Evolutionary conservation across 1,284 basidiomycete species (phyloP).

Genomic region (Ganoderma meredithae): DNA sequence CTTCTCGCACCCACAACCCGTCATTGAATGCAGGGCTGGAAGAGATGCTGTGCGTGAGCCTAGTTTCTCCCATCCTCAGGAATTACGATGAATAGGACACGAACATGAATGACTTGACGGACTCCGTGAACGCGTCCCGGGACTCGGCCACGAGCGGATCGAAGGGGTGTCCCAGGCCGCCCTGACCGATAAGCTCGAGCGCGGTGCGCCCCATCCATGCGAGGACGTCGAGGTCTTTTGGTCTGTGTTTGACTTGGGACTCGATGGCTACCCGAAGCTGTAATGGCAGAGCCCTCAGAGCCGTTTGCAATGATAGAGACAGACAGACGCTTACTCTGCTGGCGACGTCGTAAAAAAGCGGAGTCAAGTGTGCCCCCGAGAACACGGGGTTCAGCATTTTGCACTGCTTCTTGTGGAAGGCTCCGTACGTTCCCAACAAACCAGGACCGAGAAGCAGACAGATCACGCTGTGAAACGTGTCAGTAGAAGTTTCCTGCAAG

Average conservation of each 20-base stretch:
- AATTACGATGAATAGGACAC: neutral
- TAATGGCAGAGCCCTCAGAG: neutral
- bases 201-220: conserved; percentile 47
- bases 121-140: conserved; percentile 35
- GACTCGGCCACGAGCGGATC: conserved; percentile 40
- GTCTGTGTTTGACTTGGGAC: conserved; percentile 21
- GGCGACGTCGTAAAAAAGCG: conserved; percentile 35
- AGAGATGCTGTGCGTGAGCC: neutral
- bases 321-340: conserved; percentile 24
- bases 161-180: conserved; percentile 48
- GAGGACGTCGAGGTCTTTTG: conserved; percentile 44
- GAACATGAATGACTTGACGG: conserved; percentile 21
- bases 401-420: conserved; percentile 32
- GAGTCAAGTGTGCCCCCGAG: conserved; percentile 35
- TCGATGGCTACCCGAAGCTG: conserved; percentile 30
- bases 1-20: neutral
- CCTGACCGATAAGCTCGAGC: conserved; percentile 41
- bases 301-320: no score
- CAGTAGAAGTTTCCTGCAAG: no score
- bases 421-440: conserved; percentile 20
- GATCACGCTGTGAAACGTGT: neutral
- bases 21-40: neutral
- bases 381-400: conserved; percentile 42
- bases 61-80: no score
- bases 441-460: conserved; percentile 18